Evolutionary conservation across 1,284 basidiomycete genomes (phyloP).

Genomic region (Hortiboletus rubellus): DNA sequence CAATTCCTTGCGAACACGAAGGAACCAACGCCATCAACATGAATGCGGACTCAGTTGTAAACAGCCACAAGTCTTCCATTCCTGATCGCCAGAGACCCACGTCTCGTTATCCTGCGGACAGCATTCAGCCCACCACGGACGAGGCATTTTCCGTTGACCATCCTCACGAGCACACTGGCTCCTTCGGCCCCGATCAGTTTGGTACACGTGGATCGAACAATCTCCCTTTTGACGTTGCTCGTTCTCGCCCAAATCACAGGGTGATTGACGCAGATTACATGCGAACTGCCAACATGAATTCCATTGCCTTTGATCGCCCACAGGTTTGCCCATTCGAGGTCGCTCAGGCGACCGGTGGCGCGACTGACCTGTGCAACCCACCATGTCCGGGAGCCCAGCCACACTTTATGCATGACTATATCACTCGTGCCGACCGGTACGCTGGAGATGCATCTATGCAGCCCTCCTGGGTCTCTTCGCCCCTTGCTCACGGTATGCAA

Average conservation of each 20-base stretch:
- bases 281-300: slow-evolving; percentile 23
- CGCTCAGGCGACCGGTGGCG: slow-evolving; percentile 25
- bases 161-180: slow-evolving; percentile 10
- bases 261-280: slow-evolving; percentile 24
- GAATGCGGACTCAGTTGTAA: slow-evolving; percentile 15
- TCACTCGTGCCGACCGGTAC: slow-evolving; percentile 27
- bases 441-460: slow-evolving; percentile 24
- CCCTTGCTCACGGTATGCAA: slow-evolving; percentile 30
- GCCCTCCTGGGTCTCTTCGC: slow-evolving; percentile 31
- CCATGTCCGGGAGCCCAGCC: slow-evolving; percentile 27
- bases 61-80: slow-evolving; percentile 12
- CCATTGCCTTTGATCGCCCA: slow-evolving; percentile 25
- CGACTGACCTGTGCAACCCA: slow-evolving; percentile 30
- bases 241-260: slow-evolving; percentile 31
- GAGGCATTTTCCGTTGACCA: slow-evolving; percentile 19
- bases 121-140: slow-evolving; percentile 17
- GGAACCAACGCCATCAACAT: slow-evolving; percentile 11
- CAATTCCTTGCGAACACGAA: slow-evolving; percentile 29
- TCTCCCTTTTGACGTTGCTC: slow-evolving; percentile 34
- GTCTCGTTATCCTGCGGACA: slow-evolving; percentile 21
- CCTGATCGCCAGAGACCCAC: slow-evolving; percentile 23
- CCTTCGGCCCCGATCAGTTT: slow-evolving; percentile 23
- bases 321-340: slow-evolving; percentile 25
- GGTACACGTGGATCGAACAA: slow-evolving; percentile 37
- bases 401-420: slow-evolving; percentile 29